phyloP scores from a whole-genome alignment of 257 asterid genomes.

The Echites panduratus region DNA sequence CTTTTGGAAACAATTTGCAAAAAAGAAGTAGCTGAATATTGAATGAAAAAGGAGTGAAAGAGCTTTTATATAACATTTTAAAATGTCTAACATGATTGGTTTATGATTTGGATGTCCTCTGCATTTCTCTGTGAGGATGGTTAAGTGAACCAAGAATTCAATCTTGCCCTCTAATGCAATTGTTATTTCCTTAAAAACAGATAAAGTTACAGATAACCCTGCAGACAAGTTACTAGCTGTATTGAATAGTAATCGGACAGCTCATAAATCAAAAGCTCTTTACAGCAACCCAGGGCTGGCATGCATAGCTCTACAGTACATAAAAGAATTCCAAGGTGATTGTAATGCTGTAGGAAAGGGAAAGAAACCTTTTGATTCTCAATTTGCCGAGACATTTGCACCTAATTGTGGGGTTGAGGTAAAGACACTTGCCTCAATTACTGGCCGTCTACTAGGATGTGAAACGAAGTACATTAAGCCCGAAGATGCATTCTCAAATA shows the following conservation, averaged over 20 bases:
- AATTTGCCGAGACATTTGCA: slow-evolving; percentile 65
- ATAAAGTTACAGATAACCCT: slow-evolving; percentile 76
- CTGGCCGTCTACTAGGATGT: slow-evolving; percentile 86
- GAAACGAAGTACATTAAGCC: slow-evolving; percentile 62
- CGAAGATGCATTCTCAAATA: slow-evolving; percentile 48
- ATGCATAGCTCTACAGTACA: slow-evolving; percentile 84
- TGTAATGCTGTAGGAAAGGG: slow-evolving; percentile 75
- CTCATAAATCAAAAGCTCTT: slow-evolving; percentile 55
- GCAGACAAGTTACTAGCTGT: slow-evolving; percentile 60
- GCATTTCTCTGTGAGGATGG: not conserved
- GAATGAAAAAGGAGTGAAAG: not conserved
- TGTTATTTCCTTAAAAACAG: slow-evolving; percentile 31
- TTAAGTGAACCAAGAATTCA: slow-evolving; percentile 3
- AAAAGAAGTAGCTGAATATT: not conserved
- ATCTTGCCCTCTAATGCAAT: slow-evolving; percentile 5
- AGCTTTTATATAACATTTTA: not conserved
- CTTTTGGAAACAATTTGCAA: no score
- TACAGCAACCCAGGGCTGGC: slow-evolving; percentile 81
- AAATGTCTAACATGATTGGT: no score
- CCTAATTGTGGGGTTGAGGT: slow-evolving; percentile 65
- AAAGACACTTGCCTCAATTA: slow-evolving; percentile 54
- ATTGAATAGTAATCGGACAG: slow-evolving; percentile 62
- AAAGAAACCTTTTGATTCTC: slow-evolving; percentile 59
- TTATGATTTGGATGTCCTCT: not conserved
- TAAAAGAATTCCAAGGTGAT: slow-evolving; percentile 79